phyloP scores from a whole-genome alignment of 75 land plant species.

The Selaginella tamariscina region DNA sequence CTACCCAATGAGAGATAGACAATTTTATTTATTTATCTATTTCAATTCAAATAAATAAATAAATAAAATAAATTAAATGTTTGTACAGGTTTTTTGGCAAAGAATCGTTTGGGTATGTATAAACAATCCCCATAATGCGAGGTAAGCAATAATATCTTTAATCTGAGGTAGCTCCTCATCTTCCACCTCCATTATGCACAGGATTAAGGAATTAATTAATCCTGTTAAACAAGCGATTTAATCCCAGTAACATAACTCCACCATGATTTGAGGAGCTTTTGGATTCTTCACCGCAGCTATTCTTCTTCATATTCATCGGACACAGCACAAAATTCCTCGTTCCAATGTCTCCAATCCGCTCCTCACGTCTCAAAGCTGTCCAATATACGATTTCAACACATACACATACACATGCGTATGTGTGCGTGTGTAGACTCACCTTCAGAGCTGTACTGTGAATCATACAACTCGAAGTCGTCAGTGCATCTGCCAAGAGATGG shows the following conservation, averaged over 20 bases:
- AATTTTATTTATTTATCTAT: no score
- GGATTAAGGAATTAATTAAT: no score
- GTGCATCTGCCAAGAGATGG: not conserved
- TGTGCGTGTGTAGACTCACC: not conserved
- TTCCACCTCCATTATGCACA: no score
- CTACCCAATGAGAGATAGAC: no score
- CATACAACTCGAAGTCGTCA: not conserved
- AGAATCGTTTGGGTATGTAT: no score
- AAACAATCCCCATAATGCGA: no score
- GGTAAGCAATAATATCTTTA: no score
- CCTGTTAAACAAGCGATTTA: not conserved
- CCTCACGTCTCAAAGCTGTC: not conserved
- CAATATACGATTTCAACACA: not conserved
- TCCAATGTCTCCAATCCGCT: not conserved
- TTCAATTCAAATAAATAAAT: no score
- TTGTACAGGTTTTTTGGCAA: no score
- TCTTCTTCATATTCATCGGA: not conserved
- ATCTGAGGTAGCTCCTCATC: no score
- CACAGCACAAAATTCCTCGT: slow-evolving; percentile 9
- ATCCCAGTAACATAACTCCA: not conserved
- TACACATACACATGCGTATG: not conserved
- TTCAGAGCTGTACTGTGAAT: slow-evolving; percentile 5
- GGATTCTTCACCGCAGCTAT: not conserved
- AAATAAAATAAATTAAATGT: no score
- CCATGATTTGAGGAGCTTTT: not conserved